Evolutionary conservation across 2,329 filamentous ascomycete genomes (phyloP).

Genomic region (Fusarium duplospermum): DNA sequence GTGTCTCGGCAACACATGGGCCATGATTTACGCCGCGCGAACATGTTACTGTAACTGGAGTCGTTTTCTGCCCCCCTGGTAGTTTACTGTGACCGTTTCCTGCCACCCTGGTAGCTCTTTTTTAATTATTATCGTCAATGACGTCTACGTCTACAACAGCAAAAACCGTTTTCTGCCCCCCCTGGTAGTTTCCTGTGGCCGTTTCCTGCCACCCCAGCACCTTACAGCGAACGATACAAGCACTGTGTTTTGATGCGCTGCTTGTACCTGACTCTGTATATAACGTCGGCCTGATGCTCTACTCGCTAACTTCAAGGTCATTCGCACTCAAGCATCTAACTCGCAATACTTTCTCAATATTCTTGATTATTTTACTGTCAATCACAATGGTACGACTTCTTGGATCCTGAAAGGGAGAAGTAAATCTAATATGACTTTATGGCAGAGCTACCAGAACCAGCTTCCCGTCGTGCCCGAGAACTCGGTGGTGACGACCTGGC

Average conservation of each 20-base stretch:
- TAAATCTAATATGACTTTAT: neutral
- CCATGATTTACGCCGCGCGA: neutral
- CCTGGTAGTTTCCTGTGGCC: neutral
- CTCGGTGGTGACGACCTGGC: conserved; percentile 4
- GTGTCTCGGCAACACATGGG: neutral
- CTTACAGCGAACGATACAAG: neutral
- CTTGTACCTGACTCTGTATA: neutral
- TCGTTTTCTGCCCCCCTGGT: neutral
- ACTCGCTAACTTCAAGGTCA: neutral
- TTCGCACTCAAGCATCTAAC: neutral
- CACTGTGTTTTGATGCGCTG: neutral
- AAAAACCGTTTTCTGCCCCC: neutral
- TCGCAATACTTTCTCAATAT: neutral
- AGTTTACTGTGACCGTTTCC: too few relatives aligned
- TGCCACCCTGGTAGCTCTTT: too few relatives aligned
- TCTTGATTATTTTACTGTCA: neutral
- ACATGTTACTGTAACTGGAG: neutral
- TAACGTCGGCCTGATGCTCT: neutral
- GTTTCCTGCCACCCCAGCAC: neutral
- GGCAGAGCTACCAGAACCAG: neutral
- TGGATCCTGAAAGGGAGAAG: neutral
- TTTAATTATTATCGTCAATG: too few relatives aligned
- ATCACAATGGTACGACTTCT: neutral
- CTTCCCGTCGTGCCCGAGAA: neutral
- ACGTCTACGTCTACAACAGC: too few relatives aligned